These are phyloP conservation scores for Alternaria infectoria DNA, from an alignment of 2,329 filamentous ascomycete genomes.

Conservation along the genomic window DNA sequence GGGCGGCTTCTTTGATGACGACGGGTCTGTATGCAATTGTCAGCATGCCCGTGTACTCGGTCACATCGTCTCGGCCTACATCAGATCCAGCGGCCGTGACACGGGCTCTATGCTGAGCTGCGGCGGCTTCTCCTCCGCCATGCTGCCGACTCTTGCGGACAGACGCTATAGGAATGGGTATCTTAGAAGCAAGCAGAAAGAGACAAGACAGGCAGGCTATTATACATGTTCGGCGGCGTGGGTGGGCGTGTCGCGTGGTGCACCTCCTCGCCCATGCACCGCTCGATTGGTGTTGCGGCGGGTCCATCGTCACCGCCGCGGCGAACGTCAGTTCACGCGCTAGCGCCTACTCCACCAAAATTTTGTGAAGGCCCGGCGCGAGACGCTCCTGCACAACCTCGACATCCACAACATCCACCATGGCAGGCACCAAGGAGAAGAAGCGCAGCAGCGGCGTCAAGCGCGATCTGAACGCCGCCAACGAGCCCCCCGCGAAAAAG, in stretches of 20 bases:
- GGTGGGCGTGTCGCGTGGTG: conserved; percentile 13
- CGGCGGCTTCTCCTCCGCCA: conserved; percentile 45
- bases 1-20: conserved; percentile 87
- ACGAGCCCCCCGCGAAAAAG: conserved; percentile 41
- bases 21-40: conserved; percentile 67
- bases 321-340: conserved; percentile 29
- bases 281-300: conserved; percentile 18
- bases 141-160: conserved; percentile 16
- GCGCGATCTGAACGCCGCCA: conserved; percentile 27
- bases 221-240: conserved; percentile 20
- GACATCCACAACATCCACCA: conserved; percentile 11
- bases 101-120: conserved; percentile 48
- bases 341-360: conserved; percentile 29
- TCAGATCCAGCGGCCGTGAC: conserved; percentile 50
- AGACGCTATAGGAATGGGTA: conserved; percentile 5
- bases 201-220: conserved; percentile 26
- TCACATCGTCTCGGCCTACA: conserved; percentile 38
- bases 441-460: conserved; percentile 33
- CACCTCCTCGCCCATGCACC: conserved; percentile 12
- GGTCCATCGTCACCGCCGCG: conserved; percentile 23
- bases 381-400: not conserved
- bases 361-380: conserved; percentile 25
- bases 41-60: not conserved
- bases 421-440: conserved; percentile 34
- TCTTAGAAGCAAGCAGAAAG: conserved; percentile 3